These are phyloP conservation scores for Aspergillus persii DNA, from an alignment of 2,329 filamentous ascomycete genomes.

Conservation along the genomic window DNA sequence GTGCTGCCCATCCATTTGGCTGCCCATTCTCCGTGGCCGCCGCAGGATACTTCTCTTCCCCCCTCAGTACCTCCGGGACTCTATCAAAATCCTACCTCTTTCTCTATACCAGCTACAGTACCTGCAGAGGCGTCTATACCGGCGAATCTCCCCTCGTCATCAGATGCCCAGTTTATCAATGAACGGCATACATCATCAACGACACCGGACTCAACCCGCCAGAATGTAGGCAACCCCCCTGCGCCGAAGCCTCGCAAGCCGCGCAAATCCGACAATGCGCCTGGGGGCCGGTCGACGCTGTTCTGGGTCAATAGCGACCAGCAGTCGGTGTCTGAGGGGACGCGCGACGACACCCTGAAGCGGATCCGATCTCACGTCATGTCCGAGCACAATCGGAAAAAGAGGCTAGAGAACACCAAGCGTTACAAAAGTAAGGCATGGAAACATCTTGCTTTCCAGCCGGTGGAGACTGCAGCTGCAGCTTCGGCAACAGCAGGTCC, in stretches of 20 bases:
- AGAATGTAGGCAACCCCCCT: constrained; percentile 19
- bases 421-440: constrained; percentile 39
- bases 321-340: constrained; percentile 36
- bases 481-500: neutral
- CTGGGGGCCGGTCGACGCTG: constrained; percentile 32
- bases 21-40: constrained; percentile 6
- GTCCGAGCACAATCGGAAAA: constrained; percentile 44
- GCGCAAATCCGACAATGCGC: constrained; percentile 31
- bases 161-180: neutral
- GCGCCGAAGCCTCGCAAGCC: constrained; percentile 33
- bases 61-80: neutral
- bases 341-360: constrained; percentile 40
- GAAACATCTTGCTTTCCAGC: constrained; percentile 37
- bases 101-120: neutral
- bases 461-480: constrained; percentile 25
- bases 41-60: constrained; percentile 5
- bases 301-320: constrained; percentile 43
- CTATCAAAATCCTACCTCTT: neutral
- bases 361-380: constrained; percentile 44
- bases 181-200: neutral
- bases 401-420: constrained; percentile 39
- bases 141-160: constrained; percentile 2
- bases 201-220: constrained; percentile 7
- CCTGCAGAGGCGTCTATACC: neutral
- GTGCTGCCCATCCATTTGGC: neutral